A percentile compares a stretch with the other conserved stretches of the same genome.
These are phyloP conservation scores for Starmera pachycereana DNA, from an alignment of 805 yeast species.

Conservation along the genomic window DNA sequence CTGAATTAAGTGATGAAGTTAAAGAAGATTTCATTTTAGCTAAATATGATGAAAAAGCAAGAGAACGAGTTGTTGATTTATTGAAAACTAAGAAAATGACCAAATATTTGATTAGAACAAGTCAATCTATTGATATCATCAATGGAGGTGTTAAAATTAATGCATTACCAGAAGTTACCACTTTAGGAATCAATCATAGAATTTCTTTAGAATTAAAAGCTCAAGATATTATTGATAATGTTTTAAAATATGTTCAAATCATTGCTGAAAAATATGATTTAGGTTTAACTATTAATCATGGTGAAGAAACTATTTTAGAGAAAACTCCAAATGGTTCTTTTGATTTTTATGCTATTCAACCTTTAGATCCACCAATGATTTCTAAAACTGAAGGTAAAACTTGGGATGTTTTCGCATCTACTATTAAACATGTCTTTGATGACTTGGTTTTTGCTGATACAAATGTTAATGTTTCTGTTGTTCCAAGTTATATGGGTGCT, in stretches of 20 bases:
- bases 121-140: conserved; percentile 59
- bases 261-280: conserved; percentile 39
- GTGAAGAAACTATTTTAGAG: conserved; percentile 15
- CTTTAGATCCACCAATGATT: conserved; percentile 42
- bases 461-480: conserved; percentile 13
- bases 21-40: conserved; percentile 22
- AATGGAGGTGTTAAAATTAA: conserved; percentile 64
- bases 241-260: conserved; percentile 23
- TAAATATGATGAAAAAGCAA: conserved; percentile 24
- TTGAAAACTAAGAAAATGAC: conserved; percentile 6
- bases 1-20: conserved; percentile 7
- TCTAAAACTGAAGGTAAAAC: conserved; percentile 34
- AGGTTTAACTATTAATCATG: conserved; percentile 28
- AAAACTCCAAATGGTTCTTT: conserved; percentile 19
- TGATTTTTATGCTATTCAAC: conserved; percentile 8
- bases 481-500: conserved; percentile 45
- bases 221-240: conserved; percentile 26
- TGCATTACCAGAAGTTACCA: conserved; percentile 57
- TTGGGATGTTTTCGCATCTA: conserved; percentile 50
- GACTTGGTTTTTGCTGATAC: conserved; percentile 27
- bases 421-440: conserved; percentile 42
- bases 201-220: conserved; percentile 43
- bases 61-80: conserved; percentile 21
- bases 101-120: conserved; percentile 41
- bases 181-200: conserved; percentile 49